Evolutionary conservation across 345 rosid genomes (phyloP).

Genomic region (Lepidium aucheri): DNA sequence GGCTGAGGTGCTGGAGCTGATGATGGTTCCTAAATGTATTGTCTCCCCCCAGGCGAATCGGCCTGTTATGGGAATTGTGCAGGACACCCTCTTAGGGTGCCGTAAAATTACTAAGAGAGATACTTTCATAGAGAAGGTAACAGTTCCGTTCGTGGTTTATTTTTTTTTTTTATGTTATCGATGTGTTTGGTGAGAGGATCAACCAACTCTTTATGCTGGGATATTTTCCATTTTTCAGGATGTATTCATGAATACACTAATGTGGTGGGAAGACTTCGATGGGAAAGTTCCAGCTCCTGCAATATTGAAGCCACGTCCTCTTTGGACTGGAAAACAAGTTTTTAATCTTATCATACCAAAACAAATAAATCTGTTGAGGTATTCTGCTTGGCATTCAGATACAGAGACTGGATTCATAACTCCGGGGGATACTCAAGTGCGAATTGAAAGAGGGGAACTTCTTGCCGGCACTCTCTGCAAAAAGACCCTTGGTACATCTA

Average conservation of each 20-base stretch:
- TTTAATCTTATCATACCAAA: slow-evolving; percentile 95
- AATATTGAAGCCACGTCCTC: slow-evolving; percentile 89
- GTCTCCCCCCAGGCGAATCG: slow-evolving; percentile 96
- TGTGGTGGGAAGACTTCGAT: slow-evolving; percentile 99
- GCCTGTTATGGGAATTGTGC: slow-evolving; percentile 99
- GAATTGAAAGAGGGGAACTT: slow-evolving; percentile 90
- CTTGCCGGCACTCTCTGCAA: slow-evolving; percentile 95
- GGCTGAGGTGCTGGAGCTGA: slow-evolving; percentile 93
- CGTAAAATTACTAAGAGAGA: slow-evolving; percentile 98
- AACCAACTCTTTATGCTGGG: background rate
- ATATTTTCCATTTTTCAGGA: slow-evolving; percentile 40
- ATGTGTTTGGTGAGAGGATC: background rate
- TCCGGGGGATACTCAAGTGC: slow-evolving; percentile 86
- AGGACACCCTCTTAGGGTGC: slow-evolving; percentile 93
- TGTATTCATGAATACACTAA: slow-evolving; percentile 91
- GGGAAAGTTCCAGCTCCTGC: slow-evolving; percentile 97
- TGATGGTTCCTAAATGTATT: slow-evolving; percentile 99
- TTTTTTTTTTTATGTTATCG: background rate
- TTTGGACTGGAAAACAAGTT: slow-evolving; percentile 99
- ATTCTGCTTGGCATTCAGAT: slow-evolving; percentile 89
- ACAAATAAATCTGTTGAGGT: slow-evolving; percentile 85
- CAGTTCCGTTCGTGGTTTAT: background rate
- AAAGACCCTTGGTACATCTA: slow-evolving; percentile 83
- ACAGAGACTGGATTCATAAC: slow-evolving; percentile 70
- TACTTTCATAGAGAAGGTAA: slow-evolving; percentile 95